phyloP scores from a whole-genome alignment of 805 yeast genomes.

The Cyberlindnera veronae region DNA sequence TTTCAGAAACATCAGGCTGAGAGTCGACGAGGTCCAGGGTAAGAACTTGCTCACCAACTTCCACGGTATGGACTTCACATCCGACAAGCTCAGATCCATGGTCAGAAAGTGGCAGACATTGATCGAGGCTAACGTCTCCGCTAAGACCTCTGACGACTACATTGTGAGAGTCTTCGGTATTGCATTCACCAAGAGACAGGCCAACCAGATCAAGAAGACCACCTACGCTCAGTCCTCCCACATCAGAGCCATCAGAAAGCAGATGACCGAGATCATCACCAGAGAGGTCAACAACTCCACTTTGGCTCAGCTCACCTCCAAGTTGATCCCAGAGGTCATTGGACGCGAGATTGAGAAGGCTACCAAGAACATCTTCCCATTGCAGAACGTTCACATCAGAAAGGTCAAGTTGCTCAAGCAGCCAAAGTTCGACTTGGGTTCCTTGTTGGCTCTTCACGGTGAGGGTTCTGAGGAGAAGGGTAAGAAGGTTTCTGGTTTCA shows the following conservation, averaged over 20 bases:
- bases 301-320: constrained; percentile 92
- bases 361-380: constrained; percentile 91
- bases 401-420: constrained; percentile 97
- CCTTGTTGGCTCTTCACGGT: constrained; percentile 95
- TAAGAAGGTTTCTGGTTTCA: constrained; percentile 95
- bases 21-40: constrained; percentile 99
- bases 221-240: constrained; percentile 97
- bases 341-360: constrained; percentile 98
- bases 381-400: constrained; percentile 98
- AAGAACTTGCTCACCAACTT: constrained; percentile 97
- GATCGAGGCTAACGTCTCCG: constrained; percentile 97
- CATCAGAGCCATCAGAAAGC: constrained; percentile 80
- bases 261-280: constrained; percentile 93
- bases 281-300: constrained; percentile 95
- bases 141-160: constrained; percentile 97
- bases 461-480: constrained; percentile 95
- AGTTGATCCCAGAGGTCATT: constrained; percentile 97
- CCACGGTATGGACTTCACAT: constrained; percentile 98
- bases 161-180: constrained; percentile 93
- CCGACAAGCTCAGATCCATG: constrained; percentile 95
- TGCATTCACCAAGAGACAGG: constrained; percentile 98
- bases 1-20: constrained; percentile 93
- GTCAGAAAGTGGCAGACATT: constrained; percentile 99
- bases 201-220: constrained; percentile 96
- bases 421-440: constrained; percentile 98